These are phyloP conservation scores for Fusarium sp. DNA, from an alignment of 2,329 filamentous ascomycete genomes.

Conservation along the genomic window DNA sequence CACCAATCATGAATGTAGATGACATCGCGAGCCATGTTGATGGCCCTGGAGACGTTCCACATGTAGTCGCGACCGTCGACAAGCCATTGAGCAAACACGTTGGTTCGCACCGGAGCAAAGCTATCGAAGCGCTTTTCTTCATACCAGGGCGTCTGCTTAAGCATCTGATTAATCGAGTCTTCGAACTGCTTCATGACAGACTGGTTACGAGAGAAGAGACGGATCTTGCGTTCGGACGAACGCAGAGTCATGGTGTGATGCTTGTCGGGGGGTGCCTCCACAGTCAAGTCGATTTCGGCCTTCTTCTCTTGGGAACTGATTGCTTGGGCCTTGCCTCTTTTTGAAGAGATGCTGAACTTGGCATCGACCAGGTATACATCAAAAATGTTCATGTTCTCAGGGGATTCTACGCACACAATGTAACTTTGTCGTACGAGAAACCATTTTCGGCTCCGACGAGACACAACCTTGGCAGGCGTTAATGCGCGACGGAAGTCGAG, in stretches of 20 bases:
- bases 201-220: constrained; percentile 90
- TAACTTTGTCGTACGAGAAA: constrained; percentile 98
- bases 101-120: constrained; percentile 88
- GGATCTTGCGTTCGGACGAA: constrained; percentile 92
- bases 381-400: constrained; percentile 98
- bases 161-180: constrained; percentile 90
- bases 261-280: constrained; percentile 58
- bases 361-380: constrained; percentile 98
- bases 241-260: constrained; percentile 90
- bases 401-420: constrained; percentile 97
- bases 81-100: constrained; percentile 93
- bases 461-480: constrained; percentile 81
- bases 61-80: constrained; percentile 98
- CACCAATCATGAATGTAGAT: constrained; percentile 99
- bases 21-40: constrained; percentile 96
- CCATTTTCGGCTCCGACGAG: constrained; percentile 92
- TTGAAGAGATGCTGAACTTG: constrained; percentile 84
- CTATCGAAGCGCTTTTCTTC: constrained; percentile 88
- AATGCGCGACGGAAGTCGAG: constrained; percentile 85
- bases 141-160: constrained; percentile 83
- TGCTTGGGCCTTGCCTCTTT: constrained; percentile 67
- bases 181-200: constrained; percentile 91
- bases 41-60: constrained; percentile 98
- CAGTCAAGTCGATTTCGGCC: constrained; percentile 56
- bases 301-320: constrained; percentile 70